Evolutionary conservation across 352 stramenopile genomes (phyloP).

Genomic region (Phytophthora sp.): DNA sequence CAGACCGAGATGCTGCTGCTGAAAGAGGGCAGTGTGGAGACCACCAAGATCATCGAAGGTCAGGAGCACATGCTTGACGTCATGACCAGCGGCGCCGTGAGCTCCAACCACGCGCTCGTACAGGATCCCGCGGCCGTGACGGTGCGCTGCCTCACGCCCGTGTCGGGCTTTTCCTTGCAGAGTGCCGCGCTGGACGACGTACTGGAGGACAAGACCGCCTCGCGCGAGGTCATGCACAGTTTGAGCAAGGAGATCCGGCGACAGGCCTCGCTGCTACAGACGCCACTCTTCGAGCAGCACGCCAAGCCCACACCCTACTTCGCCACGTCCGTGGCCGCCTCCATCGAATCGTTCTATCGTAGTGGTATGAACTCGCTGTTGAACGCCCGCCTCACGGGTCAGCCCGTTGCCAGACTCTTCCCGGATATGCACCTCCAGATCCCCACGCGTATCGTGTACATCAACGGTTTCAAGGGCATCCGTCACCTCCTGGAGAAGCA

Average conservation of each 20-base stretch:
- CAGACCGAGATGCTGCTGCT: slow-evolving; percentile 87
- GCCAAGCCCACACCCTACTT: slow-evolving; percentile 91
- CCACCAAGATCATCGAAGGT: slow-evolving; percentile 82
- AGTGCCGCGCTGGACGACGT: slow-evolving; percentile 73
- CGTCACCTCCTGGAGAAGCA: slow-evolving; percentile 87
- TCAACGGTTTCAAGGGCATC: slow-evolving; percentile 94
- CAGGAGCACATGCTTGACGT: slow-evolving; percentile 80
- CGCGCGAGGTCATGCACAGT: slow-evolving; percentile 86
- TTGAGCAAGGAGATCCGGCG: slow-evolving; percentile 90
- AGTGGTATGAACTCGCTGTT: slow-evolving; percentile 92
- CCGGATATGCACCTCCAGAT: slow-evolving; percentile 96
- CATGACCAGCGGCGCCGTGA: slow-evolving; percentile 60
- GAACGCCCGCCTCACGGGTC: slow-evolving; percentile 86
- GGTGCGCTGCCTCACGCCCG: slow-evolving; percentile 81
- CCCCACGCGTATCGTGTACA: slow-evolving; percentile 92
- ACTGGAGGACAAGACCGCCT: slow-evolving; percentile 75
- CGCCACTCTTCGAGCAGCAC: slow-evolving; percentile 91
- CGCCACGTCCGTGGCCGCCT: slow-evolving; percentile 90
- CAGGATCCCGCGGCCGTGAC: slow-evolving; percentile 81
- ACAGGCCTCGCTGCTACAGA: slow-evolving; percentile 85
- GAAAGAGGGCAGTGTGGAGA: slow-evolving; percentile 65
- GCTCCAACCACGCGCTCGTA: slow-evolving; percentile 82
- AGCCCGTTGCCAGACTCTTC: slow-evolving; percentile 85
- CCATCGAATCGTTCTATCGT: slow-evolving; percentile 94
- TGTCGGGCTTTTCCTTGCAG: slow-evolving; percentile 78